phyloP scores from a whole-genome alignment of 2,329 filamentous ascomycete genomes.

The Fusarium sp. region DNA sequence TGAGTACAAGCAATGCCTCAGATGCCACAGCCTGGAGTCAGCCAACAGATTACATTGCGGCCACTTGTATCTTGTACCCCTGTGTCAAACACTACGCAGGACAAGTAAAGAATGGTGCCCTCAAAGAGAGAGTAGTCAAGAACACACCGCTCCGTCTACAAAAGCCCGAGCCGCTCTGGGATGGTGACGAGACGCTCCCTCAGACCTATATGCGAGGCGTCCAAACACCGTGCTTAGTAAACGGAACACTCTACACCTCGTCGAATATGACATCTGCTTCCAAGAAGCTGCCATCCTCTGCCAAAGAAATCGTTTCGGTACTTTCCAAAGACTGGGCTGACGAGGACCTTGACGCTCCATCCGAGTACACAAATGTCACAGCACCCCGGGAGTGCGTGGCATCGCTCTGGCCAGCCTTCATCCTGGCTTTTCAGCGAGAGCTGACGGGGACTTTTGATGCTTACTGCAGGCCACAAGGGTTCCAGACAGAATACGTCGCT shows the following conservation, averaged over 20 bases:
- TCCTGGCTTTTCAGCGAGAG: background rate
- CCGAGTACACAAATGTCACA: slow-evolving; percentile 3
- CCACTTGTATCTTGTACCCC: slow-evolving; percentile 7
- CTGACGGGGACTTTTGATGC: background rate
- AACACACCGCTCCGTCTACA: background rate
- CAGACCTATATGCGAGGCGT: background rate
- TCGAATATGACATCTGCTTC: background rate
- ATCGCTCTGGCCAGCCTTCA: background rate
- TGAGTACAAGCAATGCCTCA: background rate
- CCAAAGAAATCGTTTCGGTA: background rate
- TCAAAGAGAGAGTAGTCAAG: background rate
- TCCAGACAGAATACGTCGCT: background rate
- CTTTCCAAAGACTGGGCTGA: background rate
- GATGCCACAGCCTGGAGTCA: background rate
- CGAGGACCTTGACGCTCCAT: background rate
- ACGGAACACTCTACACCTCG: slow-evolving; percentile 6
- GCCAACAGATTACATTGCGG: slow-evolving; percentile 3
- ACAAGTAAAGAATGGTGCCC: background rate
- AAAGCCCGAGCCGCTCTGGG: background rate
- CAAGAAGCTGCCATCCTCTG: background rate
- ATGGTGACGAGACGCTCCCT: background rate
- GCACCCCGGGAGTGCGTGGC: slow-evolving; percentile 9
- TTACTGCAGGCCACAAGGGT: background rate
- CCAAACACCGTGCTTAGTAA: slow-evolving; percentile 1
- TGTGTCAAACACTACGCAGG: slow-evolving; percentile 10